Evolutionary conservation across 2,329 filamentous ascomycete species (phyloP).

Genomic region (Fusarium chuoi): DNA sequence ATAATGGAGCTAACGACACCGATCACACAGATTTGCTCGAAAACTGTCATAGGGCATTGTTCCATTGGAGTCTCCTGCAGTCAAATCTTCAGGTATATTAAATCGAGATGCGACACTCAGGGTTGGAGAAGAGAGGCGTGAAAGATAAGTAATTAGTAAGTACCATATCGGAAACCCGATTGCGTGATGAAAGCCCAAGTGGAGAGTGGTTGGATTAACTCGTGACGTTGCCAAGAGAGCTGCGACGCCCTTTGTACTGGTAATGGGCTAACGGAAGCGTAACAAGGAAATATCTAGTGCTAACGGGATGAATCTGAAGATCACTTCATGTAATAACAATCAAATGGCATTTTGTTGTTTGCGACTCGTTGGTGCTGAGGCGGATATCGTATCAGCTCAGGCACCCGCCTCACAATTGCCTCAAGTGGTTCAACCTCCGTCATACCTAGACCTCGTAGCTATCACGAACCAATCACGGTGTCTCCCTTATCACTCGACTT

Average conservation of each 20-base stretch:
- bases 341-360: rapidly evolving
- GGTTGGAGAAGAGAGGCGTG: too few relatives aligned
- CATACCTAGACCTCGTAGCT: background rate
- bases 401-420: background rate
- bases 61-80: too few relatives aligned
- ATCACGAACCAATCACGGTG: constrained; percentile 8
- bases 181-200: rapidly evolving
- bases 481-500: background rate
- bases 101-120: too few relatives aligned
- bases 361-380: background rate
- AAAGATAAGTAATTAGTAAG: too few relatives aligned
- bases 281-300: rapidly evolving
- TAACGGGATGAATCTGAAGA: rapidly evolving
- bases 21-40: too few relatives aligned
- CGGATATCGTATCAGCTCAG: background rate
- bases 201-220: background rate
- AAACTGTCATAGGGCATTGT: too few relatives aligned
- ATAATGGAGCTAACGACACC: too few relatives aligned
- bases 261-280: background rate
- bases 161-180: too few relatives aligned
- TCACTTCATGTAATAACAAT: rapidly evolving
- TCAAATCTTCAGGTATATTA: too few relatives aligned
- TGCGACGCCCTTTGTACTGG: background rate
- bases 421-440: background rate
- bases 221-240: background rate